Conservation (phyloP, 2,329 filamentous ascomycete species). For the Penicillium crustosum region DNA sequence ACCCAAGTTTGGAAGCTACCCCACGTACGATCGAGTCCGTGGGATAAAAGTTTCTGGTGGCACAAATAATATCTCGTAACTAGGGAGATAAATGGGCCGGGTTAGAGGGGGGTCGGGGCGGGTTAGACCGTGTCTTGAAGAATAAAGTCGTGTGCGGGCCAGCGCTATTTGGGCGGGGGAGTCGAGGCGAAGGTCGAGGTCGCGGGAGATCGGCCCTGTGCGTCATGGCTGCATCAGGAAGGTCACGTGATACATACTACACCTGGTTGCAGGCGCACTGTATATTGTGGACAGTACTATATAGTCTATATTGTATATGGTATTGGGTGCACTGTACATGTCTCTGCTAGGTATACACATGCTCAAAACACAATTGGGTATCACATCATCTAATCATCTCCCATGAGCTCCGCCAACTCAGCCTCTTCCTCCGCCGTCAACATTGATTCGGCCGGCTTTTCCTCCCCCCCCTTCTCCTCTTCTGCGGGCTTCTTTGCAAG, state of each 20-base stretch:
- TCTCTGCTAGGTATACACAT: not conserved
- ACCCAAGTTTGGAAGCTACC: constrained; percentile 17
- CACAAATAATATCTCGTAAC: not conserved
- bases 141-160: constrained; percentile 10
- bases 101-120: not conserved
- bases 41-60: not conserved
- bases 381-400: constrained; percentile 52
- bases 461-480: constrained; percentile 47
- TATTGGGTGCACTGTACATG: not conserved
- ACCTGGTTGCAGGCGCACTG: not conserved
- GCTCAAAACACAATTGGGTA: constrained; percentile 15
- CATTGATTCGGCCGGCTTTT: constrained; percentile 50
- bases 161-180: constrained; percentile 21
- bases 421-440: constrained; percentile 89
- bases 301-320: not conserved
- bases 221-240: constrained; percentile 33
- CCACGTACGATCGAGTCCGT: constrained; percentile 2
- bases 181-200: constrained; percentile 14
- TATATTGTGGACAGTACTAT: not conserved
- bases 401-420: constrained; percentile 89
- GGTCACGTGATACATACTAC: constrained; percentile 24
- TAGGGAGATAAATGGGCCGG: not conserved
- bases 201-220: constrained; percentile 35
- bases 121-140: constrained; percentile 1
- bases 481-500: constrained; percentile 47